phyloP scores from a whole-genome alignment of 768 basidiomycete species.

The Phlegmacium glaucopus region DNA sequence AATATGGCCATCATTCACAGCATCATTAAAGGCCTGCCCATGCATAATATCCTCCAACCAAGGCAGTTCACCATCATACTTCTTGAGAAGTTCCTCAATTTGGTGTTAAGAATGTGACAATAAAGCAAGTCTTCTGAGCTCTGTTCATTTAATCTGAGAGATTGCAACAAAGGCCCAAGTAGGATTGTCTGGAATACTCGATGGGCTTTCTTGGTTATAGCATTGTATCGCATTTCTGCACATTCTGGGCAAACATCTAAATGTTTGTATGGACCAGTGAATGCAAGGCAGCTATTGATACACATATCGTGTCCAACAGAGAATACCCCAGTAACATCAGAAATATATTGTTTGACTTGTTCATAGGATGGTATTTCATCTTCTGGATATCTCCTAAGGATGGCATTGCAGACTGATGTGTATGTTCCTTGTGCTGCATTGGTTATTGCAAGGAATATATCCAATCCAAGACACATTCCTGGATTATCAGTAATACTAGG shows the following conservation, averaged over 20 bases:
- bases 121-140: no score
- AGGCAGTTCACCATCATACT: no score
- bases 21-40: no score
- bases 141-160: no score
- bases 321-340: conserved; percentile 26
- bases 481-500: no score
- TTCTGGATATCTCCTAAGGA: conserved; percentile 15
- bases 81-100: no score
- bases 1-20: no score
- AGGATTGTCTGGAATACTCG: conserved; percentile 17
- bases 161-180: no score
- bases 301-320: conserved; percentile 36
- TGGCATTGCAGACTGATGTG: conserved; percentile 12
- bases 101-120: no score
- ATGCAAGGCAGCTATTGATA: conserved; percentile 33
- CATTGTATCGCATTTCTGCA: conserved; percentile 6
- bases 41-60: no score
- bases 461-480: no score
- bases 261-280: conserved; percentile 29
- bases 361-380: conserved; percentile 9
- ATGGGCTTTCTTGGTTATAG: conserved; percentile 7
- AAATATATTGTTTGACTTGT: conserved; percentile 11
- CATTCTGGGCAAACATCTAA: conserved; percentile 9
- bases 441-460: conserved; percentile 7
- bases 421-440: conserved; percentile 25